Percentiles rank a stretch among this genome's conserved stretches.
These are phyloP conservation scores for Apiotrichum domesticum DNA, from an alignment of 1,284 basidiomycete genomes.

Conservation along the genomic window DNA sequence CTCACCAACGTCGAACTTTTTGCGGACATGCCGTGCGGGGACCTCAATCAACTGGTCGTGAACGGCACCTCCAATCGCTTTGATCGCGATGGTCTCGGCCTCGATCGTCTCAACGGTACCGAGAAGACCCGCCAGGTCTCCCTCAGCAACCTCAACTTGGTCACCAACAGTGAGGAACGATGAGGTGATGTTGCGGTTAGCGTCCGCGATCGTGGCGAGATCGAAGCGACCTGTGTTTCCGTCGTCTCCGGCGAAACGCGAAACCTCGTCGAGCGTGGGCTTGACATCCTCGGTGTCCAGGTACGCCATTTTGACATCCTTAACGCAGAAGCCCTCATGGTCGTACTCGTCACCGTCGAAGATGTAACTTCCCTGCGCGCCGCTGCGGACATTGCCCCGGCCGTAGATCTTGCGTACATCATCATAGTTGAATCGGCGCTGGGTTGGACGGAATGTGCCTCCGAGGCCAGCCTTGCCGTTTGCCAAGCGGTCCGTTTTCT, in stretches of 20 bases:
- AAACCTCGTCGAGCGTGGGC: constrained; percentile 93
- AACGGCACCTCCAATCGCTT: constrained; percentile 54
- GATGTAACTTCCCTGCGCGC: constrained; percentile 59
- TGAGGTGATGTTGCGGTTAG: constrained; percentile 49
- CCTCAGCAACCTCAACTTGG: constrained; percentile 94
- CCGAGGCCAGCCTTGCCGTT: constrained; percentile 47
- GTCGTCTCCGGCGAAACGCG: constrained; percentile 65
- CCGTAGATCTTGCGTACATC: constrained; percentile 86
- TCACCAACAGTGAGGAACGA: constrained; percentile 94
- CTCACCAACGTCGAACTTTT: constrained; percentile 93
- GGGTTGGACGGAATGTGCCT: constrained; percentile 61
- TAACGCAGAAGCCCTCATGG: constrained; percentile 90
- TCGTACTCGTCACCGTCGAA: constrained; percentile 87
- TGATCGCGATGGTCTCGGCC: constrained; percentile 80
- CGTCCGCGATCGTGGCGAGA: constrained; percentile 43
- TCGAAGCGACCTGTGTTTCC: constrained; percentile 33
- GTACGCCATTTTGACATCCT: constrained; percentile 80
- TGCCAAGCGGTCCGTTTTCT: constrained; percentile 53
- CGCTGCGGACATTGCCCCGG: constrained; percentile 62
- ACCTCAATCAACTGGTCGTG: constrained; percentile 72
- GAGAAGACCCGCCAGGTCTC: constrained; percentile 87
- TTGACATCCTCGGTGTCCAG: constrained; percentile 84
- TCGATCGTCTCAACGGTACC: constrained; percentile 86
- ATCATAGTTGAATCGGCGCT: constrained; percentile 88
- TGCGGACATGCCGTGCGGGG: constrained; percentile 80